These are phyloP conservation scores for Mycena galopus DNA, from an alignment of 768 basidiomycete species.

Conservation along the genomic window DNA sequence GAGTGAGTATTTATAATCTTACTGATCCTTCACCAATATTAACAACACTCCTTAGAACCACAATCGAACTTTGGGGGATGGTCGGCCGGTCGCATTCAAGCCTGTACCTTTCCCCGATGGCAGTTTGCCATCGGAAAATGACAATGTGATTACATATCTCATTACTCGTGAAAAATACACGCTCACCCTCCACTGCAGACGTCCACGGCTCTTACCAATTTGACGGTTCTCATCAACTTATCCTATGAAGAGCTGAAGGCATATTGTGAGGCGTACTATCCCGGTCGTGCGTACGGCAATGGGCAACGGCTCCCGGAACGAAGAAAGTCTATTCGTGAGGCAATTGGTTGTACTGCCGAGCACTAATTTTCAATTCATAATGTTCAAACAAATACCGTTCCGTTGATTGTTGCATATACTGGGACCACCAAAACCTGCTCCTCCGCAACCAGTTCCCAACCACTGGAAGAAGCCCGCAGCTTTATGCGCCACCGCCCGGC, in stretches of 20 bases:
- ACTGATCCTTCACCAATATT: neutral
- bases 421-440: neutral
- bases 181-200: slow-evolving; percentile 3
- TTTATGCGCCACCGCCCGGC: neutral
- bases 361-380: slow-evolving; percentile 4
- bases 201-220: slow-evolving; percentile 11
- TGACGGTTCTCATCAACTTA: neutral
- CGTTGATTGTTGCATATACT: neutral
- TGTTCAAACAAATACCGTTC: slow-evolving; percentile 10
- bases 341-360: slow-evolving; percentile 17
- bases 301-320: slow-evolving; percentile 16
- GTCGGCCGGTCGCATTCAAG: neutral
- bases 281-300: slow-evolving; percentile 5
- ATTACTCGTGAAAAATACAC: slow-evolving; percentile 4
- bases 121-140: slow-evolving; percentile 12
- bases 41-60: neutral
- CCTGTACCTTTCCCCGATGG: slow-evolving; percentile 19
- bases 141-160: slow-evolving; percentile 1
- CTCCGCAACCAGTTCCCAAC: neutral
- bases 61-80: slow-evolving; percentile 12
- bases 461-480: neutral
- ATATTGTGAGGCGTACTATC: slow-evolving; percentile 16
- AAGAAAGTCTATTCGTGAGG: slow-evolving; percentile 11
- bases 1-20: neutral
- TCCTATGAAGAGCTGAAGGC: slow-evolving; percentile 16